Evolutionary conservation across 495 filamentous ascomycete species (phyloP).

Genomic region (Lasiosphaeria miniovina): DNA sequence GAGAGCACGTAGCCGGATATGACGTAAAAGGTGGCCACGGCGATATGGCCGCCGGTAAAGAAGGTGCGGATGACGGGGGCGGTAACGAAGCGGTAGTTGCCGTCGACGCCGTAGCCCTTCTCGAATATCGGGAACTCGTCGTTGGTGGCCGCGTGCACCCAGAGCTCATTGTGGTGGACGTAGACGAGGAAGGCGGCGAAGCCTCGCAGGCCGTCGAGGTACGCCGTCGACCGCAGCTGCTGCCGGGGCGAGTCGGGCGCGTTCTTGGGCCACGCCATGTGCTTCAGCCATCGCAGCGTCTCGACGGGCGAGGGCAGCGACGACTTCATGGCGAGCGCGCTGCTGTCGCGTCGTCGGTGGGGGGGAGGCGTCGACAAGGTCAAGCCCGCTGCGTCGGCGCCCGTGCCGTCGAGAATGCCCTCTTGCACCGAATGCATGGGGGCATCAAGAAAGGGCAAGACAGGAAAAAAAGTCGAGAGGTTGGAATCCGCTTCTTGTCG

Average conservation of each 20-base stretch:
- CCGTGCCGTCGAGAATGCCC: slow-evolving; percentile 18
- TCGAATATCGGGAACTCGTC: slow-evolving; percentile 30
- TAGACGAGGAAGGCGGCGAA: slow-evolving; percentile 47
- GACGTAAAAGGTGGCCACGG: slow-evolving; percentile 51
- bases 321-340: not conserved
- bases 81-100: slow-evolving; percentile 38
- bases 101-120: slow-evolving; percentile 33
- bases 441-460: not conserved
- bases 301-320: slow-evolving; percentile 19
- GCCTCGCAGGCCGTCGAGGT: slow-evolving; percentile 48
- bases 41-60: slow-evolving; percentile 48
- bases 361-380: slow-evolving; percentile 1
- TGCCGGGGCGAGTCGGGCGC: slow-evolving; percentile 6
- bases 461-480: not conserved
- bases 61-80: slow-evolving; percentile 36
- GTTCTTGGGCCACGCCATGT: slow-evolving; percentile 19
- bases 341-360: not conserved
- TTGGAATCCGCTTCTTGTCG: not conserved
- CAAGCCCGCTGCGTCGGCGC: not conserved
- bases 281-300: slow-evolving; percentile 8
- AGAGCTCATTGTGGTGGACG: slow-evolving; percentile 46
- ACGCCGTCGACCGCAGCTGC: slow-evolving; percentile 35
- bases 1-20: slow-evolving; percentile 53
- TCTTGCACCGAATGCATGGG: slow-evolving; percentile 21
- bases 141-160: slow-evolving; percentile 28